Percentiles rank a stretch among this genome's conserved stretches.
phyloP scores from a whole-genome alignment of 2,329 filamentous ascomycete species.

The Monilinia fructicola region DNA sequence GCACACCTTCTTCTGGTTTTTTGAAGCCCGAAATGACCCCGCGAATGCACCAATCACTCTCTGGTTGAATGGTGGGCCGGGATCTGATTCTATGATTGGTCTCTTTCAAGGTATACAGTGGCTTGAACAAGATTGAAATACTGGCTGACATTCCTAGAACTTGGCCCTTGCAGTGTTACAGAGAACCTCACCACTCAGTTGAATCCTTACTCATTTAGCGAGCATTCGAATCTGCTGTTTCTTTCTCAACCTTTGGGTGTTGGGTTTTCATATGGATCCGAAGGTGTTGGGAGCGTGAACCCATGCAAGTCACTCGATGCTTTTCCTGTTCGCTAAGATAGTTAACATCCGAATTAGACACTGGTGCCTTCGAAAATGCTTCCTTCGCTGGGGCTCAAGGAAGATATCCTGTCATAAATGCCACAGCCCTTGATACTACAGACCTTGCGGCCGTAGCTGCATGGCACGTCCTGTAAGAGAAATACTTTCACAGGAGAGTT shows the following conservation, averaged over 20 bases:
- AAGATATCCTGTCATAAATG: conserved; percentile 42
- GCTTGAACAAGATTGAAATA: neutral
- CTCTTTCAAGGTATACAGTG: conserved; percentile 45
- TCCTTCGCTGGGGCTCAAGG: conserved; percentile 30
- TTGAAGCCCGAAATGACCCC: conserved; percentile 51
- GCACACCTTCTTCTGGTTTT: conserved; percentile 52
- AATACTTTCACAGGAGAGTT: neutral
- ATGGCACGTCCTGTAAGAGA: conserved; percentile 49
- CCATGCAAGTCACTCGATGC: conserved; percentile 13
- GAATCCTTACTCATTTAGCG: conserved; percentile 63
- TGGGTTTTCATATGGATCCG: conserved; percentile 60
- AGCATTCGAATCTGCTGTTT: conserved; percentile 52
- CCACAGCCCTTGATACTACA: conserved; percentile 53
- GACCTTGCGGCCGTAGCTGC: conserved; percentile 55
- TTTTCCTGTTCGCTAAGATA: neutral
- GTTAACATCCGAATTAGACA: conserved; percentile 11
- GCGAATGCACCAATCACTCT: conserved; percentile 49
- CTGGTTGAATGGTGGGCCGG: conserved; percentile 56
- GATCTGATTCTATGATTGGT: conserved; percentile 54
- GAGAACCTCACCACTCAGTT: conserved; percentile 40
- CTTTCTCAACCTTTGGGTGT: conserved; percentile 65
- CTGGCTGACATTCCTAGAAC: conserved; percentile 32
- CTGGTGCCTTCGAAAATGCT: conserved; percentile 26
- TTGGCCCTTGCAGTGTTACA: conserved; percentile 46
- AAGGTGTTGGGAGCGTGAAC: conserved; percentile 35